These are phyloP conservation scores for Luvunga scandens DNA, from an alignment of 345 rosid species.

Conservation along the genomic window DNA sequence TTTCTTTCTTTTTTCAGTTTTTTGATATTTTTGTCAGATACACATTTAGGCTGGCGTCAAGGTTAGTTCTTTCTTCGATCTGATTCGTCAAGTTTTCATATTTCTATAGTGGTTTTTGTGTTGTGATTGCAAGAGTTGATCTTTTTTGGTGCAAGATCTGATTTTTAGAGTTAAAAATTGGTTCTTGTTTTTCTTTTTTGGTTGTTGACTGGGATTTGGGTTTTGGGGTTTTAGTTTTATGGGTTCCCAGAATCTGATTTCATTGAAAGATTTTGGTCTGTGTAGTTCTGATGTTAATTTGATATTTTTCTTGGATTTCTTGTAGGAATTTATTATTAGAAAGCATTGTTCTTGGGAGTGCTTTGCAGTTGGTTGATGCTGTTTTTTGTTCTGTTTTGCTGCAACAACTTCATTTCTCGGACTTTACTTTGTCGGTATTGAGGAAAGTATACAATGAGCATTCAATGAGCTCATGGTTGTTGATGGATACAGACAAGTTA, in stretches of 20 bases:
- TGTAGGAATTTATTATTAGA: not conserved
- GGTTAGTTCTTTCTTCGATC: slow-evolving; percentile 12
- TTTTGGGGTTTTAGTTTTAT: not conserved
- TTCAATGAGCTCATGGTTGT: not conserved
- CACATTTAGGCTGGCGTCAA: not conserved
- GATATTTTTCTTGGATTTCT: not conserved
- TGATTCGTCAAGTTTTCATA: not conserved
- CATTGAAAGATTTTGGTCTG: not conserved
- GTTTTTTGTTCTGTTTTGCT: not conserved
- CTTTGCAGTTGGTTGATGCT: not conserved
- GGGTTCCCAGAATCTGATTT: not conserved
- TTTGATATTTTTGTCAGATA: not conserved
- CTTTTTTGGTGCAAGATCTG: slow-evolving; percentile 16
- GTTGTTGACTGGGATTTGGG: not conserved
- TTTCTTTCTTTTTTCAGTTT: not conserved
- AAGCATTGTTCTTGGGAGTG: slow-evolving; percentile 4
- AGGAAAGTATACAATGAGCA: not conserved
- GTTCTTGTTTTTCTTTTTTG: not conserved
- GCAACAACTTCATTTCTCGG: not conserved
- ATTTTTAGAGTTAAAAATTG: not conserved
- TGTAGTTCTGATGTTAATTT: not conserved
- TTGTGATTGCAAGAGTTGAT: not conserved
- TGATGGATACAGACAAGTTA: slow-evolving; percentile 14
- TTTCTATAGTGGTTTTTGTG: not conserved
- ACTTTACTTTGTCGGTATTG: slow-evolving; percentile 1